These are phyloP conservation scores for Nemania sp. DNA, from an alignment of 2,329 filamentous ascomycete species.

Conservation along the genomic window DNA sequence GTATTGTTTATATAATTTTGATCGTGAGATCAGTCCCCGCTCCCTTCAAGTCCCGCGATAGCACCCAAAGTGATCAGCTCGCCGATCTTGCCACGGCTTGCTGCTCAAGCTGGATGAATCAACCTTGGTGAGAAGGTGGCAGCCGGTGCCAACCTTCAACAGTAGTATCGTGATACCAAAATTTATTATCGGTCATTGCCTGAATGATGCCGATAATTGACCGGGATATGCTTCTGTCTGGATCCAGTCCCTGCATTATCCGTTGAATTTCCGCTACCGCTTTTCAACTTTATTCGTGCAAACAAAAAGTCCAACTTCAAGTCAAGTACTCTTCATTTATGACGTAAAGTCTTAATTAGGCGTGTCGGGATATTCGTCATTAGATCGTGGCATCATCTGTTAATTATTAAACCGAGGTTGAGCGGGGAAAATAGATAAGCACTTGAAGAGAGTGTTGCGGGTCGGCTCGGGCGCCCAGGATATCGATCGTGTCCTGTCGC, in stretches of 20 bases:
- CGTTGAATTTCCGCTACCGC: constrained; percentile 34
- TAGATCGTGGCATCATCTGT: constrained; percentile 47
- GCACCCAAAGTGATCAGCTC: constrained; percentile 25
- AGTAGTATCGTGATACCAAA: constrained; percentile 35
- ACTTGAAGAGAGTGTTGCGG: constrained; percentile 45
- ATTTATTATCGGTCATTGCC: constrained; percentile 26
- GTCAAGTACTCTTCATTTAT: constrained; percentile 42
- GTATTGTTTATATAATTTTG: constrained; percentile 16
- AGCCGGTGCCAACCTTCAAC: constrained; percentile 38
- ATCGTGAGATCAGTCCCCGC: constrained; percentile 38
- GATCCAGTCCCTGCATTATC: constrained; percentile 35
- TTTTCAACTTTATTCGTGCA: constrained; percentile 34
- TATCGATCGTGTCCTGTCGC: constrained; percentile 29
- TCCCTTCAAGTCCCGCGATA: constrained; percentile 34
- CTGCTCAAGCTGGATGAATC: constrained; percentile 27
- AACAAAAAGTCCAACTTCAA: constrained; percentile 39
- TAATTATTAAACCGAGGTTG: constrained; percentile 47
- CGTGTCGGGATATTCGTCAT: constrained; percentile 37
- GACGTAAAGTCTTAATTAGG: constrained; percentile 50
- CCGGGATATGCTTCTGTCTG: constrained; percentile 30
- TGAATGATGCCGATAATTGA: constrained; percentile 35
- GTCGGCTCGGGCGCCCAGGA: constrained; percentile 14
- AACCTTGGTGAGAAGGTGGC: constrained; percentile 33
- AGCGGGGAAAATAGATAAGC: constrained; percentile 39
- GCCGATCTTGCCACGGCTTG: constrained; percentile 38